phyloP scores from a whole-genome alignment of 352 stramenopile species.

The Phytophthora europaea region DNA sequence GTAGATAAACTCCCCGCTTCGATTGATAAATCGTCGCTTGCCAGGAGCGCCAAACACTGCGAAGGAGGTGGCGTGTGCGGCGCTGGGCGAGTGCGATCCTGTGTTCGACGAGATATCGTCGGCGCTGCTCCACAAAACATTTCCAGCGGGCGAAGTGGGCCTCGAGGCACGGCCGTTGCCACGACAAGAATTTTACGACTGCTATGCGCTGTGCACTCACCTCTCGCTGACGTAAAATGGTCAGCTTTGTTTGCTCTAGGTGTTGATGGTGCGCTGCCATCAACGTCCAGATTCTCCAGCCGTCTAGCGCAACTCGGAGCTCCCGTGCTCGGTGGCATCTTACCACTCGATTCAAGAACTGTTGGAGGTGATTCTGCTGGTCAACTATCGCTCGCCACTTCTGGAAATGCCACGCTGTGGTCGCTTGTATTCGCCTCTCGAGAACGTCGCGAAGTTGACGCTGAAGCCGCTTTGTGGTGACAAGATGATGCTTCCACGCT shows the following conservation, averaged over 20 bases:
- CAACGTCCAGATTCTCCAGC: slow-evolving; percentile 22
- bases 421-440: not conserved
- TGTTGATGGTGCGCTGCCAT: slow-evolving; percentile 13
- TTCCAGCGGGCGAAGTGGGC: slow-evolving; percentile 40
- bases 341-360: slow-evolving; percentile 9
- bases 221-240: slow-evolving; percentile 13
- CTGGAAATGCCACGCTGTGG: slow-evolving; percentile 26
- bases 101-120: slow-evolving; percentile 18
- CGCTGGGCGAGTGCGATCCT: not conserved
- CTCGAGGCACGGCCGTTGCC: slow-evolving; percentile 40
- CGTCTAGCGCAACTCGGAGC: slow-evolving; percentile 12
- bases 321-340: slow-evolving; percentile 11
- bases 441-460: slow-evolving; percentile 10
- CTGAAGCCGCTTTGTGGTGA: slow-evolving; percentile 4
- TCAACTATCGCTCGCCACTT: slow-evolving; percentile 18
- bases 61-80: slow-evolving; percentile 7
- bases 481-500: slow-evolving; percentile 17
- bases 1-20: slow-evolving; percentile 17
- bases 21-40: not conserved
- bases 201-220: slow-evolving; percentile 35
- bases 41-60: slow-evolving; percentile 28
- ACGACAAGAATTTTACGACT: slow-evolving; percentile 33
- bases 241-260: slow-evolving; percentile 17
- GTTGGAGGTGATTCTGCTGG: not conserved
- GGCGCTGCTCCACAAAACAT: slow-evolving; percentile 19